Percentiles rank a stretch among this genome's conserved stretches.
These are phyloP conservation scores for Solanum gracilifrons DNA, from an alignment of 257 asterid species.

Conservation along the genomic window DNA sequence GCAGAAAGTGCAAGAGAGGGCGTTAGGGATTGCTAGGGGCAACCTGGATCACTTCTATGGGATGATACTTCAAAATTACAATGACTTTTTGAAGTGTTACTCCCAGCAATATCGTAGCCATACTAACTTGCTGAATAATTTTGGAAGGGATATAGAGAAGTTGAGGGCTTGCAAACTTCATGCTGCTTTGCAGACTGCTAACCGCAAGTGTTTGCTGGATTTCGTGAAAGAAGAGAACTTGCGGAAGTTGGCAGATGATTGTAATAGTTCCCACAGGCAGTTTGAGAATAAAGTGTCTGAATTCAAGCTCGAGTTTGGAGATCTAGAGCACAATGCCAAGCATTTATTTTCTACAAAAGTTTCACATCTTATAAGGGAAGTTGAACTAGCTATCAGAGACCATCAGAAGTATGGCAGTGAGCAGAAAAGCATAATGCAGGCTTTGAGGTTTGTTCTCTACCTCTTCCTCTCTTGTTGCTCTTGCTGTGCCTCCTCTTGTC, in stretches of 20 bases:
- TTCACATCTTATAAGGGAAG: slow-evolving; percentile 54
- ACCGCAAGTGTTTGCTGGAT: slow-evolving; percentile 69
- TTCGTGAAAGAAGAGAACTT: slow-evolving; percentile 86
- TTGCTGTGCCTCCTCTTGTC: background rate
- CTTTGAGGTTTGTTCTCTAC: slow-evolving; percentile 51
- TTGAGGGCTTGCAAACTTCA: slow-evolving; percentile 62
- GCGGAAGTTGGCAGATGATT: slow-evolving; percentile 69
- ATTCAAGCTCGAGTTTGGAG: slow-evolving; percentile 84
- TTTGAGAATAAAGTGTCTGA: slow-evolving; percentile 84
- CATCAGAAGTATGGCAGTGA: slow-evolving; percentile 57
- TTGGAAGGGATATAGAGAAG: slow-evolving; percentile 71
- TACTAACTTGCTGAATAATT: slow-evolving; percentile 54
- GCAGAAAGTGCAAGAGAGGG: slow-evolving; percentile 90
- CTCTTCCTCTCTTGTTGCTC: background rate
- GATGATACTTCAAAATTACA: slow-evolving; percentile 66
- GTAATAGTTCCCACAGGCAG: slow-evolving; percentile 77
- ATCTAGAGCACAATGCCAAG: slow-evolving; percentile 64
- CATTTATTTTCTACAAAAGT: slow-evolving; percentile 63
- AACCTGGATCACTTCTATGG: slow-evolving; percentile 76
- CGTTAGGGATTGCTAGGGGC: slow-evolving; percentile 79
- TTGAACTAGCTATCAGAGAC: slow-evolving; percentile 58
- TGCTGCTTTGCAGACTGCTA: slow-evolving; percentile 56
- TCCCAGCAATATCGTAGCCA: slow-evolving; percentile 77
- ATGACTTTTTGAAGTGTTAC: slow-evolving; percentile 61
- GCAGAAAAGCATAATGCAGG: slow-evolving; percentile 92